phyloP scores from a whole-genome alignment of 371 early-diverging fungal species.

The Capillidium heterosporum region DNA sequence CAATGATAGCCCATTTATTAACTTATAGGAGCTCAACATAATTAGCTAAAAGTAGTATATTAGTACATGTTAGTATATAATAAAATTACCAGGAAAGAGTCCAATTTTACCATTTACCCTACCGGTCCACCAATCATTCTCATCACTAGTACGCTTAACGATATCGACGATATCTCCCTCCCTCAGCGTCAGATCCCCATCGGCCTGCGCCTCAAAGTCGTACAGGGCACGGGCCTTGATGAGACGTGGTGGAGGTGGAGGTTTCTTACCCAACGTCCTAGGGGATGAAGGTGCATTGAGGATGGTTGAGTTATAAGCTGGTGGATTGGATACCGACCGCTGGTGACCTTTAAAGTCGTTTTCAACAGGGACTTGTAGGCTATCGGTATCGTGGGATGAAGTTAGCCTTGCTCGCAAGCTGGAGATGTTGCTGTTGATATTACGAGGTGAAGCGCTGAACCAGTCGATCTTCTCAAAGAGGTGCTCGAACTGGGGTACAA shows the following conservation, averaged over 20 bases:
- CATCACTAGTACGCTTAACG: conserved; percentile 23
- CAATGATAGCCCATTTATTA: no score
- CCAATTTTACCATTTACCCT: conserved; percentile 29
- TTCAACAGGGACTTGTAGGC: background rate
- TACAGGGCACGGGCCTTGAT: conserved; percentile 24
- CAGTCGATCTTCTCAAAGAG: background rate
- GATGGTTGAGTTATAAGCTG: background rate
- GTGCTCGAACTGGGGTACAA: background rate
- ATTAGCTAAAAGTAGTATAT: conserved; percentile 5
- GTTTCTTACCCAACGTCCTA: background rate
- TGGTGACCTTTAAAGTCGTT: background rate
- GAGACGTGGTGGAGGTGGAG: background rate
- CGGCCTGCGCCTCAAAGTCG: conserved; percentile 36
- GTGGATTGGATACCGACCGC: conserved; percentile 2
- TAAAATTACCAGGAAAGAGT: conserved; percentile 42
- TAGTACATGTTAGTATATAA: conserved; percentile 11
- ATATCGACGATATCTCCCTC: conserved; percentile 41
- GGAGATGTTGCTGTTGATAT: background rate
- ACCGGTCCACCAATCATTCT: conserved; percentile 56
- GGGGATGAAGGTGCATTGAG: background rate
- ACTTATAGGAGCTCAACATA: conserved; percentile 8
- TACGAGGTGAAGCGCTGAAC: background rate
- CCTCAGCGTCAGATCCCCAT: conserved; percentile 35
- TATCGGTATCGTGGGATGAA: background rate
- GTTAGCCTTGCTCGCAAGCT: background rate